Evolutionary conservation across 192 early-diverging fungal genomes (phyloP).

Genomic region (Entomortierella lignicola): DNA sequence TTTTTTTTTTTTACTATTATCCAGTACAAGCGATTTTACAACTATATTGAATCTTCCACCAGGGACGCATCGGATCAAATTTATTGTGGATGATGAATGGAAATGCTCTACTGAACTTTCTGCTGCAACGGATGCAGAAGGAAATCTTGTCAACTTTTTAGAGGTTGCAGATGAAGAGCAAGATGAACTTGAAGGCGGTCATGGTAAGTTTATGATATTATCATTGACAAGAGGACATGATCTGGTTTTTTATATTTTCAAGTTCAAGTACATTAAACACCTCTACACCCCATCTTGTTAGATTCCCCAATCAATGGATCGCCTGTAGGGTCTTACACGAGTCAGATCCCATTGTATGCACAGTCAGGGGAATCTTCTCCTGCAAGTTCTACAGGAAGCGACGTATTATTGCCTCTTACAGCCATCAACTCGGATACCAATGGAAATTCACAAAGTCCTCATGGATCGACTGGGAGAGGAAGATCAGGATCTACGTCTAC

Average conservation of each 20-base stretch:
- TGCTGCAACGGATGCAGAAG: constrained; percentile 92
- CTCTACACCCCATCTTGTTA: too few species aligned
- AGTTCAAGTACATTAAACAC: not conserved
- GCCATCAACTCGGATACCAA: constrained; percentile 55
- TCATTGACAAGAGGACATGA: too few species aligned
- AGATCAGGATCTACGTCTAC: constrained; percentile 53
- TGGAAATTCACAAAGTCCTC: constrained; percentile 7
- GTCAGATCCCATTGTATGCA: constrained; percentile 40
- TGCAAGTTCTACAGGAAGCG: constrained; percentile 50
- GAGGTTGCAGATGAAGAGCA: constrained; percentile 83
- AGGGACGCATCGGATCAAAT: constrained; percentile 96
- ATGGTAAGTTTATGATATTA: too few species aligned
- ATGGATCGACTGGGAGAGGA: constrained; percentile 19
- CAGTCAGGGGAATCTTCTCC: constrained; percentile 51
- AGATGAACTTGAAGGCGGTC: constrained; percentile 63
- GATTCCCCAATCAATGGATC: constrained; percentile 49
- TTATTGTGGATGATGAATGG: constrained; percentile 99
- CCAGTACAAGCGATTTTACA: constrained; percentile 79
- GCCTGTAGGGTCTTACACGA: constrained; percentile 44
- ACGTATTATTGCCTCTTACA: constrained; percentile 30
- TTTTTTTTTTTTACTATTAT: constrained; percentile 5
- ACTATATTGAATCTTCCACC: constrained; percentile 89
- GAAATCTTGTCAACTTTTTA: constrained; percentile 96
- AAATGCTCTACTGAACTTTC: constrained; percentile 92
- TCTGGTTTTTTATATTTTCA: constrained; percentile 1